phyloP scores from a whole-genome alignment of 2,329 filamentous ascomycete species.

The Knoxdaviesia capensis region DNA sequence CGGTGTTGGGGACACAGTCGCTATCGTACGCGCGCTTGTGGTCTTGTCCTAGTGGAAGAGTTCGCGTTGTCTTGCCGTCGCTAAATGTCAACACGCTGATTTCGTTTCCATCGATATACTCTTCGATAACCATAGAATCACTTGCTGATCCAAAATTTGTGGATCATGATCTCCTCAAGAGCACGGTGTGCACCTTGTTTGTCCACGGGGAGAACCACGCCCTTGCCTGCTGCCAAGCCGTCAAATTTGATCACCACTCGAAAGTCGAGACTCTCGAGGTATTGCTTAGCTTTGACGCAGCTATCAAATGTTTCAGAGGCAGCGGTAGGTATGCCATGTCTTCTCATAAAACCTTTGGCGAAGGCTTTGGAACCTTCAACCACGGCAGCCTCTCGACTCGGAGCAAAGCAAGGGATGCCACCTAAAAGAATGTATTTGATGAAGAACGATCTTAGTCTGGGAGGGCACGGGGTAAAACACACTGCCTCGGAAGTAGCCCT shows the following conservation, averaged over 20 bases:
- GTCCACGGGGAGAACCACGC: slow-evolving; percentile 16
- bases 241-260: slow-evolving; percentile 55
- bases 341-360: too few relatives aligned
- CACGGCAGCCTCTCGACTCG: too few relatives aligned
- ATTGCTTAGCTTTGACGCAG: slow-evolving; percentile 37
- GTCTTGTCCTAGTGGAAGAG: slow-evolving; percentile 52
- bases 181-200: slow-evolving; percentile 42
- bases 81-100: slow-evolving; percentile 48
- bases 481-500: too few relatives aligned
- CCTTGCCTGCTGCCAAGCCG: slow-evolving; percentile 59
- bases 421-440: too few relatives aligned
- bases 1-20: slow-evolving; percentile 51
- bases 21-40: slow-evolving; percentile 52
- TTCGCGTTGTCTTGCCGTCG: slow-evolving; percentile 42
- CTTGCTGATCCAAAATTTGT: slow-evolving; percentile 46
- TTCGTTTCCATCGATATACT: slow-evolving; percentile 50
- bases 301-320: too few relatives aligned
- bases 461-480: too few relatives aligned
- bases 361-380: too few relatives aligned
- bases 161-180: slow-evolving; percentile 47
- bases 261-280: slow-evolving; percentile 38
- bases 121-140: slow-evolving; percentile 52
- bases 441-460: too few relatives aligned
- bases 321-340: too few relatives aligned
- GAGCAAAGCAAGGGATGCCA: too few relatives aligned